A percentile compares a stretch with the other conserved stretches of the same genome.
Conservation (phyloP, 495 filamentous ascomycete species). For the Talaromyces thailandensis region DNA sequence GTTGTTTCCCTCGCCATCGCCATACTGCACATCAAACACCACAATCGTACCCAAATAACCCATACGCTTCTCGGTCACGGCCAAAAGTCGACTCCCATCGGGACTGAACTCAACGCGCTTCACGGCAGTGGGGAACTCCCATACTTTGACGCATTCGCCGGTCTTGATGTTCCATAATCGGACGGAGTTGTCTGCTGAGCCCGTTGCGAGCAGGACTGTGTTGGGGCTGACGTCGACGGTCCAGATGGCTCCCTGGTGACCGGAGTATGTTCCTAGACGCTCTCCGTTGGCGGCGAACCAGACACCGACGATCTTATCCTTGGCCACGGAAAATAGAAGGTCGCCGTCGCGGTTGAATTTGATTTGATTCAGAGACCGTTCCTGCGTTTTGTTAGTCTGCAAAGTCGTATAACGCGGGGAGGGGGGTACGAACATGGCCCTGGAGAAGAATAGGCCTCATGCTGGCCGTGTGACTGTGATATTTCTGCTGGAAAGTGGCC, state of each 20-base stretch:
- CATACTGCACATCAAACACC: conserved; percentile 74
- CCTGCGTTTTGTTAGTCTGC: conserved; percentile 35
- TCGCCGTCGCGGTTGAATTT: conserved; percentile 97
- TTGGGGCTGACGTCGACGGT: conserved; percentile 96
- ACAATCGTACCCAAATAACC: conserved; percentile 88
- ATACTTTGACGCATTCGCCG: conserved; percentile 85
- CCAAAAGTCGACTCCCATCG: conserved; percentile 79
- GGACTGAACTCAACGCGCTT: conserved; percentile 95
- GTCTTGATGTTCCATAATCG: conserved; percentile 94
- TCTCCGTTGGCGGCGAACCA: conserved; percentile 95
- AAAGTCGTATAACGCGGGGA: not conserved
- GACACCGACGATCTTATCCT: conserved; percentile 92
- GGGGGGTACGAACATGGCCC: conserved; percentile 62
- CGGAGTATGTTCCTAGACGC: conserved; percentile 89
- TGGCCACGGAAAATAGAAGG: conserved; percentile 92
- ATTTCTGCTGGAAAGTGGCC: not conserved
- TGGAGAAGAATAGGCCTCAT: conserved; percentile 95
- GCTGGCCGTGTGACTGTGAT: conserved; percentile 15
- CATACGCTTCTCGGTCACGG: conserved; percentile 97
- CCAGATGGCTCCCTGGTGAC: conserved; percentile 97
- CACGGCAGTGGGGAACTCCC: conserved; percentile 93
- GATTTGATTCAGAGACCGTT: conserved; percentile 97
- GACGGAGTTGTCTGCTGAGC: conserved; percentile 96
- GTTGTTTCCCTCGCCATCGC: conserved; percentile 52
- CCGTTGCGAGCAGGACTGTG: conserved; percentile 84